A percentile compares a stretch with the other conserved stretches of the same genome.
Evolutionary conservation across 179 eudicot species (phyloP).

Genomic region (Patellifolia procumbens): DNA sequence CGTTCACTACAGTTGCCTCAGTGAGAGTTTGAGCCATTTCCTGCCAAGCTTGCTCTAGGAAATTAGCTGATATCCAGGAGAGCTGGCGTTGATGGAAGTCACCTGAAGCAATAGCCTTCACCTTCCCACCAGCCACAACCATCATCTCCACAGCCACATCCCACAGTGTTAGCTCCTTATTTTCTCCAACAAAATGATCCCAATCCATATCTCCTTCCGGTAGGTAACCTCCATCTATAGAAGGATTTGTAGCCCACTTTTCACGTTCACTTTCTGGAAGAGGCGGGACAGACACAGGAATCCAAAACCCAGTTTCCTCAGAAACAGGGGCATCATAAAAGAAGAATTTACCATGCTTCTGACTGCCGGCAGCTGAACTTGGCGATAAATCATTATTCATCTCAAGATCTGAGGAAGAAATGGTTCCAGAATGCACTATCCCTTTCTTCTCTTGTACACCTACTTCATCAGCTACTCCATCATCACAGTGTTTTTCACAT

Average conservation of each 20-base stretch:
- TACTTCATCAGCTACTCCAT: slow-evolving; percentile 8
- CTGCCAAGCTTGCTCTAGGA: slow-evolving; percentile 86
- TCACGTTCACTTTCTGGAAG: slow-evolving; percentile 58
- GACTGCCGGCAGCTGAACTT: slow-evolving; percentile 22
- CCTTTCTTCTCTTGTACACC: slow-evolving; percentile 24
- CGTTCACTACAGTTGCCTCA: slow-evolving; percentile 57
- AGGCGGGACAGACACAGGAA: slow-evolving; percentile 96
- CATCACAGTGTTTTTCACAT: slow-evolving; percentile 9
- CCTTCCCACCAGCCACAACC: slow-evolving; percentile 75
- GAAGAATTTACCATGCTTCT: slow-evolving; percentile 58
- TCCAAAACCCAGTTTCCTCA: slow-evolving; percentile 95
- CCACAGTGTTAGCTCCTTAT: slow-evolving; percentile 93
- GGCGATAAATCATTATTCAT: slow-evolving; percentile 24
- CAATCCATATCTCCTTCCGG: slow-evolving; percentile 76
- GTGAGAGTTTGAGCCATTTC: slow-evolving; percentile 93
- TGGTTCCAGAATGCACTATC: slow-evolving; percentile 7
- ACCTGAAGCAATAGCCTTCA: slow-evolving; percentile 63
- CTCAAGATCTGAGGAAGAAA: slow-evolving; percentile 16
- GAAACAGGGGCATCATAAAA: slow-evolving; percentile 73
- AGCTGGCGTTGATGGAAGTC: slow-evolving; percentile 55
- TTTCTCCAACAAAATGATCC: slow-evolving; percentile 67
- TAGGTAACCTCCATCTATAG: slow-evolving; percentile 58
- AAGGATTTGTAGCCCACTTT: slow-evolving; percentile 60
- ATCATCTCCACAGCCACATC: slow-evolving; percentile 82
- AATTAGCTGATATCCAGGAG: slow-evolving; percentile 63